Conservation (phyloP, 768 basidiomycete genomes). For the Terana coerulea region DNA sequence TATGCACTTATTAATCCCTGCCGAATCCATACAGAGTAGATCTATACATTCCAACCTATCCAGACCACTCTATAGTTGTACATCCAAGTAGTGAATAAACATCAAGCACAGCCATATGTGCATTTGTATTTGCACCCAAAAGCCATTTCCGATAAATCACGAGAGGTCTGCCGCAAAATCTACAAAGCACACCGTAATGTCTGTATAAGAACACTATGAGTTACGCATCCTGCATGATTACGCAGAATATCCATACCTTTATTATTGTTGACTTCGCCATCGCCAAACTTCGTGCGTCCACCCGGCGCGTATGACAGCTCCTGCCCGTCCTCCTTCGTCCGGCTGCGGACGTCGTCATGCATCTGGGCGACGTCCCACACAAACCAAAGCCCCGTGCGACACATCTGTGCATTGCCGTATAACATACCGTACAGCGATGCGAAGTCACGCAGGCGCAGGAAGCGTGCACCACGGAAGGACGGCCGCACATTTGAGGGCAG, state of each 20-base stretch:
- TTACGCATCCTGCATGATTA: neutral
- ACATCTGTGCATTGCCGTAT: slow-evolving; percentile 17
- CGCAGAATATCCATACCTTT: neutral
- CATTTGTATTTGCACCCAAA: too few species aligned
- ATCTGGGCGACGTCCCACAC: slow-evolving; percentile 16
- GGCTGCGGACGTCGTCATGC: slow-evolving; percentile 1
- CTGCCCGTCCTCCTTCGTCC: neutral
- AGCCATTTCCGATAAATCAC: too few species aligned
- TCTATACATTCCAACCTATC: too few species aligned
- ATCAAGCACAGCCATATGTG: too few species aligned
- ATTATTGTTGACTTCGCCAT: neutral
- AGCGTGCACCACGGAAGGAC: neutral
- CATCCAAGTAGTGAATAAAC: too few species aligned
- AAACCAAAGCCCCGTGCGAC: slow-evolving; percentile 18
- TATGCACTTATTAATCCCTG: too few species aligned
- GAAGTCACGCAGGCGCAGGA: slow-evolving; percentile 16
- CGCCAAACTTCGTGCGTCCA: neutral
- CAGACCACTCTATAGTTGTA: too few species aligned
- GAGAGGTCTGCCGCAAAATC: too few species aligned
- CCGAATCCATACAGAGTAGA: too few species aligned
- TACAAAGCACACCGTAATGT: neutral
- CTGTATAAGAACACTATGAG: neutral
- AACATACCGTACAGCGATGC: slow-evolving; percentile 11
- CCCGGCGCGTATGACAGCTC: neutral
- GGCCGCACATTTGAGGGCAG: neutral